These are phyloP conservation scores for Alternaria sp. DNA, from an alignment of 2,329 filamentous ascomycete species.

Conservation along the genomic window DNA sequence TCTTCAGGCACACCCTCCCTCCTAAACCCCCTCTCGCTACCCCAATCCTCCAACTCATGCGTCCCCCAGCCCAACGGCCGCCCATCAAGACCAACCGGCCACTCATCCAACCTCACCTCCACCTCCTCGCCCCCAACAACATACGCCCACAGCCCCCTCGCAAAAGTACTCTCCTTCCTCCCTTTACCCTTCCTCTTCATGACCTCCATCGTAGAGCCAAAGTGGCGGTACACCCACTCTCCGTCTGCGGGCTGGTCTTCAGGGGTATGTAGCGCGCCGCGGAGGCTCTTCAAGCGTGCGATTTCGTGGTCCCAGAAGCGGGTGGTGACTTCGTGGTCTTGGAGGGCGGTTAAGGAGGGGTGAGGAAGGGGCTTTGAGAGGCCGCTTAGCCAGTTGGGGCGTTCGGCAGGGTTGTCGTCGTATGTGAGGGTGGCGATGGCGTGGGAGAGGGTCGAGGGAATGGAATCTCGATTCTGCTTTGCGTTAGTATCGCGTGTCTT, in stretches of 20 bases:
- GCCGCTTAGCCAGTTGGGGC: neutral
- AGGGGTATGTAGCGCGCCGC: neutral
- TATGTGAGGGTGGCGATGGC: neutral
- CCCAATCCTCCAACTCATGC: neutral
- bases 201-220: neutral
- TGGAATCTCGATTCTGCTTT: neutral
- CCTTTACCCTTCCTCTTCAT: neutral
- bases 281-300: neutral
- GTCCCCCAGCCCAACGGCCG: neutral
- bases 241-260: neutral
- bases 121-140: neutral
- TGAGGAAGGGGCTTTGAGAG: neutral
- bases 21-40: neutral
- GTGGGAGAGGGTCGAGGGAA: neutral
- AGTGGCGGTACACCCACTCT: neutral
- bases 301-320: constrained; percentile 1
- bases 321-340: neutral
- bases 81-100: neutral
- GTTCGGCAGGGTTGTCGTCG: neutral
- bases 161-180: neutral
- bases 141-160: neutral
- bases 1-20: neutral
- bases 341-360: neutral
- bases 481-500: neutral
- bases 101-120: neutral